These are phyloP conservation scores for Rhododendron williamsianum DNA, from an alignment of 148 eudicot species.

Conservation along the genomic window DNA sequence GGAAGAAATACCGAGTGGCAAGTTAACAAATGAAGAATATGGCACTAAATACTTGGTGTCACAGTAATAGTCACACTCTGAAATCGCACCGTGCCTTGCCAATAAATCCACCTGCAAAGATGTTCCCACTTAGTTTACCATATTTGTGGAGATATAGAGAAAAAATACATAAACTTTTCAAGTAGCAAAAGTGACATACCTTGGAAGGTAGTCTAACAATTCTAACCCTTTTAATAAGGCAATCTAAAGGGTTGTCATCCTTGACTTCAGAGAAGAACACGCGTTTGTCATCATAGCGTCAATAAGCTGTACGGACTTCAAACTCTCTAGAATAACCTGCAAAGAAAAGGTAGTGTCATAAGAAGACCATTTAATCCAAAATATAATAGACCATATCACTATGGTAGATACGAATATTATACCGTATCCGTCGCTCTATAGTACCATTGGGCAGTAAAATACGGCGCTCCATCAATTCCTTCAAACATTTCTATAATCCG, in stretches of 20 bases:
- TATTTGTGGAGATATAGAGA: neutral
- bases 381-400: neutral
- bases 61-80: slow-evolving; percentile 53
- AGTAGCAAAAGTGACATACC: slow-evolving; percentile 28
- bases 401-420: slow-evolving; percentile 4
- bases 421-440: slow-evolving; percentile 75
- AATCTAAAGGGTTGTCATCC: slow-evolving; percentile 69
- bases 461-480: slow-evolving; percentile 40
- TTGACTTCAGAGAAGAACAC: slow-evolving; percentile 57
- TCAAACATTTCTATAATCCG: slow-evolving; percentile 69
- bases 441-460: slow-evolving; percentile 74
- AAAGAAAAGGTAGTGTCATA: neutral
- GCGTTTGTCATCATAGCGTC: slow-evolving; percentile 48
- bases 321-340: slow-evolving; percentile 45
- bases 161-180: neutral
- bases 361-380: neutral
- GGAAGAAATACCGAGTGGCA: slow-evolving; percentile 36
- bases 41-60: slow-evolving; percentile 59
- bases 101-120: slow-evolving; percentile 42
- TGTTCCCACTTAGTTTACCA: neutral
- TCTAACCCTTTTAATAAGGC: slow-evolving; percentile 47
- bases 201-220: slow-evolving; percentile 38
- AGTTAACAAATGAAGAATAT: slow-evolving; percentile 41
- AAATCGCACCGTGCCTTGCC: slow-evolving; percentile 21
- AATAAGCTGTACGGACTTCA: slow-evolving; percentile 8